Evolutionary conservation across 2,329 filamentous ascomycete species (phyloP).

Genomic region (Cucurbitaria berberidis): DNA sequence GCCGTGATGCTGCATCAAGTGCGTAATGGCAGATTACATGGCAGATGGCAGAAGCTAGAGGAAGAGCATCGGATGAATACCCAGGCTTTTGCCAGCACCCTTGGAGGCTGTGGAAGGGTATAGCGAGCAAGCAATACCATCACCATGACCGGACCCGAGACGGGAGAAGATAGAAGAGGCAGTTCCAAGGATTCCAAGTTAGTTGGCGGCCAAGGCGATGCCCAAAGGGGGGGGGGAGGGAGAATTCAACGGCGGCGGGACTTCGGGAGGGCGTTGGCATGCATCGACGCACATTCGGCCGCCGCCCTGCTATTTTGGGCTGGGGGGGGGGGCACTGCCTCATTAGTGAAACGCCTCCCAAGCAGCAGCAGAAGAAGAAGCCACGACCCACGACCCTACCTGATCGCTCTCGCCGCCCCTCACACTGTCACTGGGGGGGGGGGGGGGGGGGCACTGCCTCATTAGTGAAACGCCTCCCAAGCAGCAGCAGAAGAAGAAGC

Average conservation of each 20-base stretch:
- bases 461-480: slow-evolving; percentile 23
- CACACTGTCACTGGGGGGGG: too few relatives aligned
- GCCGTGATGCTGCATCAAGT: slow-evolving; percentile 16
- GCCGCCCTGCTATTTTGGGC: slow-evolving; percentile 21
- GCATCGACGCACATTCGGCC: slow-evolving; percentile 1
- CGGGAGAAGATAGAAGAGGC: not conserved
- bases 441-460: slow-evolving; percentile 18
- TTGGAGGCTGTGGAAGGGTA: slow-evolving; percentile 1
- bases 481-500: slow-evolving; percentile 32
- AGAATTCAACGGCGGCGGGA: too few relatives aligned
- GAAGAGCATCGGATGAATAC: not conserved
- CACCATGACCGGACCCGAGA: too few relatives aligned
- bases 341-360: slow-evolving; percentile 24
- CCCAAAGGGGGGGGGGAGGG: too few relatives aligned
- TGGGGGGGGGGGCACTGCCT: slow-evolving; percentile 16
- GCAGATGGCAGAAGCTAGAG: not conserved
- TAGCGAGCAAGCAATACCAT: too few relatives aligned
- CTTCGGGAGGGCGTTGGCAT: too few relatives aligned
- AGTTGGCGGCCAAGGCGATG: too few relatives aligned
- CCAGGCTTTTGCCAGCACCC: slow-evolving; percentile 1
- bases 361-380: slow-evolving; percentile 32
- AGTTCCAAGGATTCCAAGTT: not conserved
- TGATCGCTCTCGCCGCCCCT: too few relatives aligned
- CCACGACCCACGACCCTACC: too few relatives aligned
- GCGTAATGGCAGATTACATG: slow-evolving; percentile 24